Evolutionary conservation across 768 basidiomycete species (phyloP), one percentile per base, ranked within the genome.

Genomic region (Dendrothele bispora): DNA sequence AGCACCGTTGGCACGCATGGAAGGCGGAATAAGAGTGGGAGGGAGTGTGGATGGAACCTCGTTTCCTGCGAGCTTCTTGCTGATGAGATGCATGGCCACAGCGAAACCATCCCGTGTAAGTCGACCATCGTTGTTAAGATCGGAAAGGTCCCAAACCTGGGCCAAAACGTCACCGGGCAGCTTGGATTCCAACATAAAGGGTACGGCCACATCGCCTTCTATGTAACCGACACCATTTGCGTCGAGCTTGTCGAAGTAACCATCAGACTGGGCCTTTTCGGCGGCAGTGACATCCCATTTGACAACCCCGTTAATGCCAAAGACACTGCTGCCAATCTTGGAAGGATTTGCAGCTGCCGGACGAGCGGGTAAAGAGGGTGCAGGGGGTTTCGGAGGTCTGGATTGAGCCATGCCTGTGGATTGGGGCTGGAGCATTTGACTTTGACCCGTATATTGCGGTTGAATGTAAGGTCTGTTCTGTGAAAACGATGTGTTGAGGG

Each of bases 71-170:
- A 97, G 69, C 64, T 86, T 92, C 59, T 79, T 79, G 66, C 91
- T 89, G 57, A 99, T 98, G 28, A 99, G 78, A 67, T 95, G 82
- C 83, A 95, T 83, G 3, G 94, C 97, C 37, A 98, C 86, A 7
- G 97, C 95, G 65, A 99, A 98, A 12, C 93, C 91, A 40, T 98
- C 95, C 43, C 84, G 79, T 3, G 85, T 93, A 39, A 99, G 74
- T 46, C 76, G 79, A 2, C 97, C 97, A 48, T 95, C 88, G 43
- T 86, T 87, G 52, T 87, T 82, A 20, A 98, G 77, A 60, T 98
- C 95, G 22, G 93, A 78, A 17, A 99, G 79, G 65, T 99, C 97
- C 95, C 97, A 99, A 40, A 99, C 74, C 57, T 81, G 86, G 4
- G 97, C 97, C n/a, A 99, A 76, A 21, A 80, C 76, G 22, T 86